Evolutionary conservation across 306 rosid genomes (phyloP).

Genomic region (Psophocarpus tetragonolobus): DNA sequence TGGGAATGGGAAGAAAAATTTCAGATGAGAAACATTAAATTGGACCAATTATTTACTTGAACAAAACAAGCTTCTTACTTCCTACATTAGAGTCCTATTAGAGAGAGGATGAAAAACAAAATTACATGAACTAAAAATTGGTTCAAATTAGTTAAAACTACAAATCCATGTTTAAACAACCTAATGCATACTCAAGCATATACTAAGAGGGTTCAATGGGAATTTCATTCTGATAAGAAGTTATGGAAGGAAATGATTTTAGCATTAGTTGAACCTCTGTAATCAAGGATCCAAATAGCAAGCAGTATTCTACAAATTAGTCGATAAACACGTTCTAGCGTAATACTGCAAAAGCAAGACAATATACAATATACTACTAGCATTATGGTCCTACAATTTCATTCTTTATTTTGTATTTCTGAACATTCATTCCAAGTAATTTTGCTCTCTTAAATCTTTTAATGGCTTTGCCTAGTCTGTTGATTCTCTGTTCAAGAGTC

Average conservation of each 20-base stretch:
- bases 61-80: too few relatives aligned
- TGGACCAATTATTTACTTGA: background rate
- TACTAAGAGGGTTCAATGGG: background rate
- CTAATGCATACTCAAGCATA: background rate
- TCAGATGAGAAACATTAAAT: background rate
- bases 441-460: background rate
- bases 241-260: background rate
- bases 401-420: too few relatives aligned
- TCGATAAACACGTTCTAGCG: background rate
- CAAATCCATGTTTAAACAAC: background rate
- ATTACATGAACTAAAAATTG: background rate
- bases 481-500: slow-evolving; percentile 27
- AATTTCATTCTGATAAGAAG: background rate
- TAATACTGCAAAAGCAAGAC: background rate
- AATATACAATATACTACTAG: background rate
- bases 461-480: background rate
- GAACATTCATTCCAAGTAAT: too few relatives aligned
- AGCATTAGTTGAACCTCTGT: background rate
- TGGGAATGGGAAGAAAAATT: background rate
- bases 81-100: background rate
- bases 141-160: background rate
- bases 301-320: background rate
- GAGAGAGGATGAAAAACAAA: background rate
- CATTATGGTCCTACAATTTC: background rate
- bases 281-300: background rate